A percentile compares a stretch with the other conserved stretches of the same genome.
Evolutionary conservation across 768 basidiomycete species (phyloP).

Genomic region (Boletus vinaceobasis): DNA sequence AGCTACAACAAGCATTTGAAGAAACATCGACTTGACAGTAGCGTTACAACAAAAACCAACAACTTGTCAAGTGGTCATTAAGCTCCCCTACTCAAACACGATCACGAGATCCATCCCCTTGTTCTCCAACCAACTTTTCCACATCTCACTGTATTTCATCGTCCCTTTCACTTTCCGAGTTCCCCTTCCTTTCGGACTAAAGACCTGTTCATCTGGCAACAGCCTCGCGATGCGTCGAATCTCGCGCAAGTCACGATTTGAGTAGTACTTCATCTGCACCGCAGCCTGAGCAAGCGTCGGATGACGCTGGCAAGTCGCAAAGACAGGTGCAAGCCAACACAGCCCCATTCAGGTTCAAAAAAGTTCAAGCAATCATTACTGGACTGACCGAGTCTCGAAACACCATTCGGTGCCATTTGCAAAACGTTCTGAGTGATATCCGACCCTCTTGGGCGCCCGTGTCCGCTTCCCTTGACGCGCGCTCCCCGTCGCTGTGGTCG

Average conservation of each 20-base stretch:
- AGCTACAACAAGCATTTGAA: not conserved
- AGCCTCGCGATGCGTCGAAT: slow-evolving; percentile 42
- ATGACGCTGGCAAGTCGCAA: slow-evolving; percentile 25
- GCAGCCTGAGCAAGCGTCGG: slow-evolving; percentile 36
- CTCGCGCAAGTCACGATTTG: slow-evolving; percentile 37
- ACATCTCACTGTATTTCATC: slow-evolving; percentile 34
- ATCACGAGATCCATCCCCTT: slow-evolving; percentile 35
- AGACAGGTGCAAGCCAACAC: not conserved
- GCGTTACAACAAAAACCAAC: not conserved
- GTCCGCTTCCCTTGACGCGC: slow-evolving; percentile 1
- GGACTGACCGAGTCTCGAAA: slow-evolving; percentile 39
- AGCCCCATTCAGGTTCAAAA: not conserved
- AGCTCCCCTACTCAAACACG: slow-evolving; percentile 29
- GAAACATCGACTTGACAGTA: not conserved
- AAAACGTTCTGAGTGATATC: slow-evolving; percentile 35
- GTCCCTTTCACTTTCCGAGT: slow-evolving; percentile 12
- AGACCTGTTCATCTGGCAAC: slow-evolving; percentile 36
- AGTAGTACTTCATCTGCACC: slow-evolving; percentile 34
- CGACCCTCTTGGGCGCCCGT: slow-evolving; percentile 22
- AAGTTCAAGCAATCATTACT: not conserved
- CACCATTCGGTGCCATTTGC: slow-evolving; percentile 49
- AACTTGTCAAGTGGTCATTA: not conserved
- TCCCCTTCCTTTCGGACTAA: slow-evolving; percentile 14
- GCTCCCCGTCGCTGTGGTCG: slow-evolving; percentile 2
- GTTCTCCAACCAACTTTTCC: slow-evolving; percentile 37